phyloP scores from a whole-genome alignment of 1,284 basidiomycete genomes.

The Irpex lacteus region DNA sequence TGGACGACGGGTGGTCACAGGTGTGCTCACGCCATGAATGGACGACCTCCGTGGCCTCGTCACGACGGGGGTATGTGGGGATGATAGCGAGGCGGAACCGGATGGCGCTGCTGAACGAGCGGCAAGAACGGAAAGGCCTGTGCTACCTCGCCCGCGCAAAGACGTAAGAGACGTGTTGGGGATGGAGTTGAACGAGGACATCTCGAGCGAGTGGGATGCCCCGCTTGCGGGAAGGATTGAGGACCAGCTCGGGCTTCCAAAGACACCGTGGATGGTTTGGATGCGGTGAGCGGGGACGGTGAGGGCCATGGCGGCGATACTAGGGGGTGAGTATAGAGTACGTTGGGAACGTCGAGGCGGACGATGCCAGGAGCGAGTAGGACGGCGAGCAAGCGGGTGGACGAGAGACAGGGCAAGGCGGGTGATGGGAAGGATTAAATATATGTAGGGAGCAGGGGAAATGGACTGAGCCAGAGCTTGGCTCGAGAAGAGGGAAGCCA shows the following conservation, averaged over 20 bases:
- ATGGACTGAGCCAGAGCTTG: background rate
- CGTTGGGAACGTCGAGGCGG: background rate
- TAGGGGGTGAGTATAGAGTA: background rate
- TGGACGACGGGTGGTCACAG: conserved; percentile 15
- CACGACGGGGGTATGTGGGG: conserved; percentile 6
- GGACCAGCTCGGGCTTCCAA: conserved; percentile 21
- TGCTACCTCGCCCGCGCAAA: conserved; percentile 9
- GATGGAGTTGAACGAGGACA: conserved; percentile 20
- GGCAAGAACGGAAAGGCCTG: conserved; percentile 12
- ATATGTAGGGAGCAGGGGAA: background rate
- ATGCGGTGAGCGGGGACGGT: conserved; percentile 27
- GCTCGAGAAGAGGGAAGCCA: background rate
- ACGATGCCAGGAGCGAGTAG: background rate
- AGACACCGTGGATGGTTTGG: conserved; percentile 26
- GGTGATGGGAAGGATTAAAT: background rate
- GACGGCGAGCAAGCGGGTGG: background rate
- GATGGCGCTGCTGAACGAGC: conserved; percentile 15
- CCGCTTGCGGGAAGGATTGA: conserved; percentile 17
- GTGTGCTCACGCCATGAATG: conserved; percentile 10
- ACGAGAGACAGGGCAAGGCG: background rate
- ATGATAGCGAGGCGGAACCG: background rate
- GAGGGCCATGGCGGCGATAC: conserved; percentile 18
- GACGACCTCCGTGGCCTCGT: conserved; percentile 11
- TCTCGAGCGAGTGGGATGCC: conserved; percentile 18
- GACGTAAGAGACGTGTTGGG: conserved; percentile 25